Evolutionary conservation across 768 basidiomycete species (phyloP).

Genomic region (Rhodotorula babjevae): DNA sequence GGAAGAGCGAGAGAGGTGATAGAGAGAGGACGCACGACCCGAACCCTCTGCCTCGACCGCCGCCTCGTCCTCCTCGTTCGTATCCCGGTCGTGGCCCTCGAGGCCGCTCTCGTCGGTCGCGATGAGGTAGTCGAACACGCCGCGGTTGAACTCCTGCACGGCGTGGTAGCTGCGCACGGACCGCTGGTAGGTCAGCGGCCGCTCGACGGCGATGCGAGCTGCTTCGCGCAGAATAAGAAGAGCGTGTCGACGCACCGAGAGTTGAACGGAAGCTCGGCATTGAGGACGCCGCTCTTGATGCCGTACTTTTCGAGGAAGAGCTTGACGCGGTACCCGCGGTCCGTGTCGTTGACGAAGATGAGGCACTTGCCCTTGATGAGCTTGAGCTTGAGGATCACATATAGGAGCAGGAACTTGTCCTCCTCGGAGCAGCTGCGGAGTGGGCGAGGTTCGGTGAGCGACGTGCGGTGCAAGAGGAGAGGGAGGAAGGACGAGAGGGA

Average conservation of each 20-base stretch:
- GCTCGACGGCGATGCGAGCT: too few species aligned
- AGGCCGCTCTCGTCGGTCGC: slow-evolving; percentile 85
- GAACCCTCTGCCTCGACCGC: slow-evolving; percentile 41
- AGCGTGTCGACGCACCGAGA: slow-evolving; percentile 58
- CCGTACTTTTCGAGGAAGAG: slow-evolving; percentile 98
- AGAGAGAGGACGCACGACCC: slow-evolving; percentile 5
- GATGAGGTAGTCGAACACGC: slow-evolving; percentile 97
- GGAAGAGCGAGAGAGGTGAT: fast-evolving
- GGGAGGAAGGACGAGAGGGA: neutral
- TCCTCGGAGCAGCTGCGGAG: slow-evolving; percentile 71
- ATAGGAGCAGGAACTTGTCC: slow-evolving; percentile 94
- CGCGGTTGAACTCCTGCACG: slow-evolving; percentile 97
- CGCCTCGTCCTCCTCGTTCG: slow-evolving; percentile 51
- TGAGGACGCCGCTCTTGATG: slow-evolving; percentile 90
- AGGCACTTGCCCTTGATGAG: slow-evolving; percentile 95
- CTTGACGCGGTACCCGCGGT: slow-evolving; percentile 88
- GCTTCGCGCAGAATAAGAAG: too few species aligned
- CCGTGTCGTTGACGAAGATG: slow-evolving; percentile 92
- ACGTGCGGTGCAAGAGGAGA: neutral
- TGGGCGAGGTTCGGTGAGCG: neutral
- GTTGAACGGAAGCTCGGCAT: slow-evolving; percentile 90
- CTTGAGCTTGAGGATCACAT: slow-evolving; percentile 92
- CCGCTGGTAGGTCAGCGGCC: too few species aligned
- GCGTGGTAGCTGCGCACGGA: slow-evolving; percentile 70
- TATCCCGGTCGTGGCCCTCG: slow-evolving; percentile 55